Conservation (phyloP, 106 monocot genomes). For the Dendrobium chrysotoxum region DNA sequence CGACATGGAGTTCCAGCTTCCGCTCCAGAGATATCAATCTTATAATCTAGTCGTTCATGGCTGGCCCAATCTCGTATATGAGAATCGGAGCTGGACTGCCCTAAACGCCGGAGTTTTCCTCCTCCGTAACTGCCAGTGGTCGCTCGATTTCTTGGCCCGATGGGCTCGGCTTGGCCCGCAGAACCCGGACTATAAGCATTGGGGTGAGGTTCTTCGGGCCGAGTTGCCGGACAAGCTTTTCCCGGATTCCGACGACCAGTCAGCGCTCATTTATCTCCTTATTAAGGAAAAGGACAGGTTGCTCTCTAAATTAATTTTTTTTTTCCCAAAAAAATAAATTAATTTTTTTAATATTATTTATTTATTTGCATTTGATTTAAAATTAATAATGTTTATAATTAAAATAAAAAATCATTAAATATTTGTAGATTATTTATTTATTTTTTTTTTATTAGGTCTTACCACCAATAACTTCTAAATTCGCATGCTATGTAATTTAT, state of each 20-base stretch:
- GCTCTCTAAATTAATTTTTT: no score
- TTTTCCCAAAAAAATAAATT: no score
- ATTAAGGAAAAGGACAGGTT: constrained; percentile 24
- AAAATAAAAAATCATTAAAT: no score
- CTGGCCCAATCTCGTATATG: constrained; percentile 53
- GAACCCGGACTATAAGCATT: constrained; percentile 42
- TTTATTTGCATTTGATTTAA: no score
- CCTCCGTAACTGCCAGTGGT: constrained; percentile 95
- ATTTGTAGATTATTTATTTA: no score
- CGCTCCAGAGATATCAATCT: constrained; percentile 32
- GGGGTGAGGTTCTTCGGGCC: constrained; percentile 45
- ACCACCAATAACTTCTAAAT: no score
- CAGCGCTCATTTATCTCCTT: constrained; percentile 64
- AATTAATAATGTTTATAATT: no score
- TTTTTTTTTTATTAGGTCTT: no score
- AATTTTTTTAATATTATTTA: no score
- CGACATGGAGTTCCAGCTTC: constrained; percentile 86
- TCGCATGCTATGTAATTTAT: no score
- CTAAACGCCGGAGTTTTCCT: constrained; percentile 93
- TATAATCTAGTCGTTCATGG: constrained; percentile 79
- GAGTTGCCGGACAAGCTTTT: constrained; percentile 56
- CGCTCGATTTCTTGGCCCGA: constrained; percentile 63
- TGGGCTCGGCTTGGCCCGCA: constrained; percentile 80
- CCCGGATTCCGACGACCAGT: constrained; percentile 77
- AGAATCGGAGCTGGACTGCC: constrained; percentile 51